Conservation (phyloP, 345 rosid genomes). For the Durio zibethinus region DNA sequence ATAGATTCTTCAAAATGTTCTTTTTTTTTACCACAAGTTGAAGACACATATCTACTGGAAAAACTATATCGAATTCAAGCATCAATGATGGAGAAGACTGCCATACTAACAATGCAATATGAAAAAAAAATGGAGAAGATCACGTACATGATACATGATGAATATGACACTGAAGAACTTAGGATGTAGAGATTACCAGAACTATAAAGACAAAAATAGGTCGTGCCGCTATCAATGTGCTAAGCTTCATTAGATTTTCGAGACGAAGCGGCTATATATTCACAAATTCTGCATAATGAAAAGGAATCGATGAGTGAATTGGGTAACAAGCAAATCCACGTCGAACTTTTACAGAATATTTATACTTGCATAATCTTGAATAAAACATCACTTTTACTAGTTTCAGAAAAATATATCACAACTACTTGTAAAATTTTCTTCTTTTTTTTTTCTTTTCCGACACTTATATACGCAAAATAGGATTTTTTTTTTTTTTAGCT, state of each 20-base stretch:
- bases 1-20: background rate
- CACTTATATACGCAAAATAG: too few relatives aligned
- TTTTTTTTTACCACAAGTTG: background rate
- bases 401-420: too few relatives aligned
- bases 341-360: background rate
- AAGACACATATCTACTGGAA: background rate
- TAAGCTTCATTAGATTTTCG: slow-evolving; percentile 29
- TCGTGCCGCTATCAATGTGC: slow-evolving; percentile 20
- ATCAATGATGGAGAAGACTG: background rate
- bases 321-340: background rate
- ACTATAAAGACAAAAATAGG: slow-evolving; percentile 22
- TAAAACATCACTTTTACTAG: background rate
- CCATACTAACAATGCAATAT: too few relatives aligned
- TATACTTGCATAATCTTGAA: background rate
- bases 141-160: too few relatives aligned
- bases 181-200: slow-evolving; percentile 18
- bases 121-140: background rate
- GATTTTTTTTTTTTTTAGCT: too few relatives aligned
- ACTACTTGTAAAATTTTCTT: too few relatives aligned
- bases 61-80: background rate
- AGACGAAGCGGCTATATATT: background rate
- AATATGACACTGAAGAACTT: too few relatives aligned
- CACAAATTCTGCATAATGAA: background rate
- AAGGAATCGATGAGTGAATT: background rate
- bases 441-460: too few relatives aligned